Conservation (phyloP, 345 rosid species). For the Physaria fendleri region DNA sequence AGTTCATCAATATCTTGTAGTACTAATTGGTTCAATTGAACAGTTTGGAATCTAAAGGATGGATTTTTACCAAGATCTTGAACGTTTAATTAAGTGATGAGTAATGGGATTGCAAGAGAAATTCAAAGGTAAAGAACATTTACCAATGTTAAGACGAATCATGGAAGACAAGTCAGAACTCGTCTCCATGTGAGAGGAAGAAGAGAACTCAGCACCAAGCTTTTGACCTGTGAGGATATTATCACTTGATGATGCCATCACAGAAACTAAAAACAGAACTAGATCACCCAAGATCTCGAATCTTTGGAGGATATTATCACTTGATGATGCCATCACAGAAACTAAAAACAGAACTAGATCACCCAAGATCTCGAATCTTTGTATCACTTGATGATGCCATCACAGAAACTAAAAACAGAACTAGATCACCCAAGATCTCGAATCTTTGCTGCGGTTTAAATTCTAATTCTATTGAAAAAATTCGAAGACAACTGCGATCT, state of each 20-base stretch:
- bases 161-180: conserved; percentile 41
- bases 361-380: too few relatives aligned
- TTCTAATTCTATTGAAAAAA: neutral
- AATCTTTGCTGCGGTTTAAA: too few relatives aligned
- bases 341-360: too few relatives aligned
- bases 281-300: neutral
- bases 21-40: neutral
- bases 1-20: neutral
- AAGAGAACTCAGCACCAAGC: neutral
- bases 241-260: neutral
- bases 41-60: neutral
- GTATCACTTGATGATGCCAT: too few relatives aligned
- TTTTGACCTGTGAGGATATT: neutral
- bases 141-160: conserved; percentile 80
- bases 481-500: neutral
- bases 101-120: neutral
- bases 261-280: neutral
- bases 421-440: too few relatives aligned
- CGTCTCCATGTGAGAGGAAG: conserved; percentile 22
- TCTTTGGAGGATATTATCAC: too few relatives aligned
- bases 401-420: too few relatives aligned
- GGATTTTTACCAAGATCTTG: neutral
- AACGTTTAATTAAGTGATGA: neutral
- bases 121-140: neutral
- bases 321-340: too few relatives aligned